Conservation (phyloP, 805 yeast species). For the Wickerhamomyces kurtzmanii region DNA sequence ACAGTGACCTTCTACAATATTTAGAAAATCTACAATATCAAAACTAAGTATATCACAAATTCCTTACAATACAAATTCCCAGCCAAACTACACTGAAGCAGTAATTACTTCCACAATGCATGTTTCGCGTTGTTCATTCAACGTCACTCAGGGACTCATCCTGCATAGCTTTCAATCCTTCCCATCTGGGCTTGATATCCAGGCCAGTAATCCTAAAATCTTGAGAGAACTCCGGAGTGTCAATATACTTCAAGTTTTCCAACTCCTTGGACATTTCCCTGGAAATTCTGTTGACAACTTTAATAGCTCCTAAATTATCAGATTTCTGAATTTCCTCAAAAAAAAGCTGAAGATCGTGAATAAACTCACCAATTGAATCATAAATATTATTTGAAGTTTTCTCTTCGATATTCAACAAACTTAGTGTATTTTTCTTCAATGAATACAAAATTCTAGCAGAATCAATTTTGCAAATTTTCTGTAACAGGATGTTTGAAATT, state of each 20-base stretch:
- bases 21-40: no score
- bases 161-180: constrained; percentile 18
- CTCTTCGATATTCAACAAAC: constrained; percentile 7
- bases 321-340: constrained; percentile 10
- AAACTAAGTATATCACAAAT: no score
- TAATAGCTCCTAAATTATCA: constrained; percentile 7
- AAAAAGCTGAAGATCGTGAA: constrained; percentile 10
- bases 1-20: no score
- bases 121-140: no score
- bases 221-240: constrained; percentile 7
- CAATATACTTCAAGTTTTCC: constrained; percentile 8
- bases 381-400: constrained; percentile 6
- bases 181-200: constrained; percentile 15
- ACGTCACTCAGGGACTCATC: constrained; percentile 21
- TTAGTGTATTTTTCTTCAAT: constrained; percentile 3
- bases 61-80: no score
- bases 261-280: constrained; percentile 10
- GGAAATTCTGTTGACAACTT: constrained; percentile 8
- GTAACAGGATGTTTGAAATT: constrained; percentile 9
- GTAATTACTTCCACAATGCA: no score
- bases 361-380: constrained; percentile 7
- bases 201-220: constrained; percentile 20
- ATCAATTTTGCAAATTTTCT: constrained; percentile 15
- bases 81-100: no score
- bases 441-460: constrained; percentile 17